Evolutionary conservation across 495 filamentous ascomycete genomes (phyloP).

Genomic region (Talaromyces nanjingensis): DNA sequence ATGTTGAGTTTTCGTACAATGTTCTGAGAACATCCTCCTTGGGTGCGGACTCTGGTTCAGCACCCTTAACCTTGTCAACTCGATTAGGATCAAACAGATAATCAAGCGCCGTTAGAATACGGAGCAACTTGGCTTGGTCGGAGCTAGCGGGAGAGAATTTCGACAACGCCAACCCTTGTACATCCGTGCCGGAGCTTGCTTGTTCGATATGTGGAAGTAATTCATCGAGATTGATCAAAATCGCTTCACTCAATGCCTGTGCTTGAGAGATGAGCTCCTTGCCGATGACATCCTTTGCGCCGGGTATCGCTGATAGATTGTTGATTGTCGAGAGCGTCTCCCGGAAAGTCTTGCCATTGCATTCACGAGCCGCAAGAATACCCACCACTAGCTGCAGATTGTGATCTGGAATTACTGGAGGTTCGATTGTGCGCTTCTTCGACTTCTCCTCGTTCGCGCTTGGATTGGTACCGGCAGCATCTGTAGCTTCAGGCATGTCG

Average conservation of each 20-base stretch:
- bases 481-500: constrained; percentile 33
- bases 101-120: constrained; percentile 90
- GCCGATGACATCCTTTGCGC: constrained; percentile 84
- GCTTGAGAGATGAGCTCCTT: constrained; percentile 83
- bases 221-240: constrained; percentile 76
- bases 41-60: constrained; percentile 46
- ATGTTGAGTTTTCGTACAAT: constrained; percentile 85
- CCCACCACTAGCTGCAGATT: constrained; percentile 91
- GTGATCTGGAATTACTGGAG: constrained; percentile 80
- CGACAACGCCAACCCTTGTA: constrained; percentile 86
- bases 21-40: constrained; percentile 74
- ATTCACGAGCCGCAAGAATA: constrained; percentile 91
- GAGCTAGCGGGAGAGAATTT: constrained; percentile 95
- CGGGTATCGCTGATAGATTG: constrained; percentile 88
- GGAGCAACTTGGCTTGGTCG: constrained; percentile 89
- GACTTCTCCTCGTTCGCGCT: constrained; percentile 37
- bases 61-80: constrained; percentile 46
- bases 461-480: constrained; percentile 25
- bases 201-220: constrained; percentile 81
- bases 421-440: constrained; percentile 70
- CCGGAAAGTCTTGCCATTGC: constrained; percentile 91
- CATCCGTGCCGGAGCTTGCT: constrained; percentile 82
- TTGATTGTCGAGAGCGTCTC: constrained; percentile 97
- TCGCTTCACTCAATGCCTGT: constrained; percentile 72
- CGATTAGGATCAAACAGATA: constrained; percentile 82